Evolutionary conservation across 75 land plant genomes (phyloP).

Genomic region (Isoetes taiwanensis): DNA sequence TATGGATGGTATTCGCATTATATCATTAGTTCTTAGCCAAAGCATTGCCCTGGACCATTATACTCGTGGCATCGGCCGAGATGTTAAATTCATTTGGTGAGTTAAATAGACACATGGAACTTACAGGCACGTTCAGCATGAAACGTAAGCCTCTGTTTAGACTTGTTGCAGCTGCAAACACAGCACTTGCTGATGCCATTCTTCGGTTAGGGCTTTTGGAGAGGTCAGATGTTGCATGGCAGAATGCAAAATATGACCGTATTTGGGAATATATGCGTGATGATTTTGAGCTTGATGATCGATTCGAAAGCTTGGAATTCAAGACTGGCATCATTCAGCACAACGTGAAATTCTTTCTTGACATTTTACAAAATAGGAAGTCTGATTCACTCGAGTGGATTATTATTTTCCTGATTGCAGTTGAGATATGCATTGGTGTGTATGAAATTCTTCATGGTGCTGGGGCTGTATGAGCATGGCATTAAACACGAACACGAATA

Average conservation of each 20-base stretch:
- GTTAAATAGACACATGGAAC: slow-evolving; percentile 71
- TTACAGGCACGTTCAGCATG: slow-evolving; percentile 76
- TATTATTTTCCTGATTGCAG: slow-evolving; percentile 38
- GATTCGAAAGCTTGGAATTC: slow-evolving; percentile 28
- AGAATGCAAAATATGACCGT: slow-evolving; percentile 19
- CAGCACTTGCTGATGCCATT: slow-evolving; percentile 79
- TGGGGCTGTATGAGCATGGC: no score
- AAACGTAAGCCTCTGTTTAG: slow-evolving; percentile 59
- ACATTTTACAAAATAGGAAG: slow-evolving; percentile 58
- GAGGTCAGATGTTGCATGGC: slow-evolving; percentile 38
- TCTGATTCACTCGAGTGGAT: slow-evolving; percentile 69
- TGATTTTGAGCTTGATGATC: slow-evolving; percentile 28
- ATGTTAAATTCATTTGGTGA: slow-evolving; percentile 74
- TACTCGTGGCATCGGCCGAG: slow-evolving; percentile 60
- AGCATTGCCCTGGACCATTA: slow-evolving; percentile 83
- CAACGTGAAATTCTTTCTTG: slow-evolving; percentile 62
- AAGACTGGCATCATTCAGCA: slow-evolving; percentile 35
- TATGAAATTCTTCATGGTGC: slow-evolving; percentile 52
- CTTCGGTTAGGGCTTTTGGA: slow-evolving; percentile 79
- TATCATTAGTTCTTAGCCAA: slow-evolving; percentile 74
- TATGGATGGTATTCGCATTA: slow-evolving; percentile 63
- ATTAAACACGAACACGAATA: no score
- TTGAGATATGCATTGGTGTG: slow-evolving; percentile 42
- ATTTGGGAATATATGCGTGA: slow-evolving; percentile 33
- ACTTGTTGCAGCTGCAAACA: slow-evolving; percentile 80